phyloP scores from a whole-genome alignment of 441 rosid genomes.

The Corymbia calophylla region DNA sequence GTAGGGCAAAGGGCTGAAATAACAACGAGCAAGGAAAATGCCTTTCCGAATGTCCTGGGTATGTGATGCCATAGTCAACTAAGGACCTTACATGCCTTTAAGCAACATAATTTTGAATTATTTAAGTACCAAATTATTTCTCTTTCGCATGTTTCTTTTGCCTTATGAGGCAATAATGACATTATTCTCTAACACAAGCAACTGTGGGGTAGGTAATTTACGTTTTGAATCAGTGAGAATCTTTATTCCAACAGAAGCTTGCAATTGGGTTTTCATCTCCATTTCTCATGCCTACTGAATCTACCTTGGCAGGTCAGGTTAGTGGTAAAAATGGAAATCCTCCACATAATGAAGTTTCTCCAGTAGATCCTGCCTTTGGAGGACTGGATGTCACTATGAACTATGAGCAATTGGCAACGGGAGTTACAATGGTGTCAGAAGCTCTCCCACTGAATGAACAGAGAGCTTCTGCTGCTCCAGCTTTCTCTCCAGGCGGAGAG shows the following conservation, averaged over 20 bases:
- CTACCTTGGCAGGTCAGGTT: slow-evolving; percentile 1
- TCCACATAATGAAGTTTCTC: slow-evolving; percentile 8
- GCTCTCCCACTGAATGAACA: slow-evolving; percentile 2
- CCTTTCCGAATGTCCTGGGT: slow-evolving; percentile 16
- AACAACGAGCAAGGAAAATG: slow-evolving; percentile 1
- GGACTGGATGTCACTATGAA: slow-evolving; percentile 11
- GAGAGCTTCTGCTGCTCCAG: slow-evolving; percentile 12
- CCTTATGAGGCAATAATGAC: neutral
- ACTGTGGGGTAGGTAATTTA: neutral
- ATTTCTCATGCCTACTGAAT: neutral
- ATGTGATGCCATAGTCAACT: neutral
- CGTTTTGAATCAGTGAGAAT: neutral
- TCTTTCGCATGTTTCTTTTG: neutral
- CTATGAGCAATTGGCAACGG: slow-evolving; percentile 17
- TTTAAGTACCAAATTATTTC: neutral
- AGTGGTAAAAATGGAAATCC: slow-evolving; percentile 16
- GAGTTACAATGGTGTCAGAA: slow-evolving; percentile 14
- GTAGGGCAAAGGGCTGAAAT: slow-evolving; percentile 1
- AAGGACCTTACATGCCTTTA: neutral
- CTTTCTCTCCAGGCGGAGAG: slow-evolving; percentile 4
- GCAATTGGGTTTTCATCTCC: neutral
- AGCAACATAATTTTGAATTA: neutral
- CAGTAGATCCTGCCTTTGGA: slow-evolving; percentile 6
- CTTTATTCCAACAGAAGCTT: neutral
- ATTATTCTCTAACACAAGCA: neutral